Conservation (phyloP, 2,329 filamentous ascomycete species). For the Pseudophaeomoniella oleicola region DNA sequence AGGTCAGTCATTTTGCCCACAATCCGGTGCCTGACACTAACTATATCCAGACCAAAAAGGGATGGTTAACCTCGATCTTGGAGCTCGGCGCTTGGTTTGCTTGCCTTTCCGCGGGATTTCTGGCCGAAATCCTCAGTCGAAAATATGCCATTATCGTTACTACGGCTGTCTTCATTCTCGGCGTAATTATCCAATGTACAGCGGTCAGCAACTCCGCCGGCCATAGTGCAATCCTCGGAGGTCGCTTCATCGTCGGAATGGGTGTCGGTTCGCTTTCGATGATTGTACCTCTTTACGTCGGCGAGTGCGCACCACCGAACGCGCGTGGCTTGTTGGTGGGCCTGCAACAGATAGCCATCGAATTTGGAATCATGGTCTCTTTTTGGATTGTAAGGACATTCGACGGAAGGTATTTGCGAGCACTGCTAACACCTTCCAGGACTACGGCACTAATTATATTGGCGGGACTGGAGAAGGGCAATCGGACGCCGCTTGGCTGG, state of each 20-base stretch:
- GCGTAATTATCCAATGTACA: conserved; percentile 32
- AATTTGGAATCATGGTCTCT: conserved; percentile 27
- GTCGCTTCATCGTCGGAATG: conserved; percentile 26
- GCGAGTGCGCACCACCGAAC: conserved; percentile 21
- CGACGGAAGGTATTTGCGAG: neutral
- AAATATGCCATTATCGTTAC: conserved; percentile 19
- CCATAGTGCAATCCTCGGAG: conserved; percentile 19
- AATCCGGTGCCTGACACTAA: too few relatives aligned
- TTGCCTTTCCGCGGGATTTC: conserved; percentile 20
- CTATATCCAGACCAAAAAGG: conserved; percentile 18
- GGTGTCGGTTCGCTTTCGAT: conserved; percentile 27
- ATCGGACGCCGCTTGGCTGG: conserved; percentile 55
- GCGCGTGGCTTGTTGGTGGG: conserved; percentile 26
- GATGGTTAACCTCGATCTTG: conserved; percentile 24
- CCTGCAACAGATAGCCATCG: conserved; percentile 27
- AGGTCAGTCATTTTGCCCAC: too few relatives aligned
- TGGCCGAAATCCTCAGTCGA: conserved; percentile 21
- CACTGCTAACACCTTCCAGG: conserved; percentile 12
- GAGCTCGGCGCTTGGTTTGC: conserved; percentile 25
- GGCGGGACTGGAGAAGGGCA: conserved; percentile 46
- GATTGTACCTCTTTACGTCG: conserved; percentile 9
- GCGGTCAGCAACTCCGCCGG: conserved; percentile 15
- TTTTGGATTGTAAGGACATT: conserved; percentile 19
- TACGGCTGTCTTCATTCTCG: conserved; percentile 20
- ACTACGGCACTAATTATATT: conserved; percentile 43